Evolutionary conservation across 2,329 filamentous ascomycete genomes (phyloP), one percentile per base, ranked within the genome.

Genomic region (Cladosporium velox): DNA sequence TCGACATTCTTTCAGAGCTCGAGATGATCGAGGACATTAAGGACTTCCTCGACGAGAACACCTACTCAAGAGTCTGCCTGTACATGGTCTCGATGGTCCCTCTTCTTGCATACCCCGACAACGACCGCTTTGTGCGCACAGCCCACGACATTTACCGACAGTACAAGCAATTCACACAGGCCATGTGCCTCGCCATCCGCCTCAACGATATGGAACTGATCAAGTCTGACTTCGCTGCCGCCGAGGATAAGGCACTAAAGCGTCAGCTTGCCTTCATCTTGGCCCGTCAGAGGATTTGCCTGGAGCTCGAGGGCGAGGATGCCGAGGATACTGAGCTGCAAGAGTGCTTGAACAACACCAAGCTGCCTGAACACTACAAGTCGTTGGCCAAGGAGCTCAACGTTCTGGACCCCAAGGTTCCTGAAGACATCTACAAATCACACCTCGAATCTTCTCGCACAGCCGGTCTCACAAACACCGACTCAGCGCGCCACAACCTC

Each of bases 81-180:
- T 99, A 99, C 82, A 97, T 99, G 90, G 92, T 96, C 73, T 96
- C 92, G 83, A 98, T 98, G 91, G 95, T 99, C 72, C 96, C 95
- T 76, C 87, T 99, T 24, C 88, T 99, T 78, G 97, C 95, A 64
- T 98, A 96, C 76, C 95, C 95, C 52, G 95, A 99, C 80, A 97
- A 99, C 79, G 92, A 97, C 77, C 89, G 91, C 73, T 98, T 99
- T 81, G 89, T 99, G 67, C 90, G 88, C 70, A 96, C 94, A 8
- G 93, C 94, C 58, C 95, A 98, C 81, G 87, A 90, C 70, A 96
- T 99, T 76, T 99, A 99, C 82, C 90, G 93, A 73, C 86, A 91
- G 72, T 96, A 97, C 83, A 91, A 95, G 75, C 92, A 97, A 77
- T 89, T 93, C 72, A 91, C 94, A 3, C 93, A 97, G 78, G 96